Evolutionary conservation across 2,329 filamentous ascomycete species (phyloP).

Genomic region (Claviceps africana): DNA sequence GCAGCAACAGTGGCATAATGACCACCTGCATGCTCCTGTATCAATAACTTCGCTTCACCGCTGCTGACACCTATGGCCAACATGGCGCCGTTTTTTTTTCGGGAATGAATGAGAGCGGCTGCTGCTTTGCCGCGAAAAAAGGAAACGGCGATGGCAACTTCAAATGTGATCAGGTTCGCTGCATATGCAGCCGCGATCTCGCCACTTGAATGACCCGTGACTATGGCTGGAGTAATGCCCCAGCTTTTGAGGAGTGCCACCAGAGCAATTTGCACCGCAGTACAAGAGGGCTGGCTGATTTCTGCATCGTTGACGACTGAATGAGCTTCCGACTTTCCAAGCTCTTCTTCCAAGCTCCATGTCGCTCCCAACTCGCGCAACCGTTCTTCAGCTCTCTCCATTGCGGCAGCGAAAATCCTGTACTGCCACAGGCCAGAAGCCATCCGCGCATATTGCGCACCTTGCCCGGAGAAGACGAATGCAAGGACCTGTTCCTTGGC

Average conservation of each 20-base stretch:
- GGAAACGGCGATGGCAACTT: constrained; percentile 8
- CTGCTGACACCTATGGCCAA: constrained; percentile 14
- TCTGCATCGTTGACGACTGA: constrained; percentile 7
- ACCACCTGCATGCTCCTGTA: constrained; percentile 2
- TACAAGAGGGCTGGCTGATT: constrained; percentile 21
- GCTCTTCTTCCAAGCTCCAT: constrained; percentile 16
- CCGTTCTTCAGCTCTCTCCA: constrained; percentile 10
- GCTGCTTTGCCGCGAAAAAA: constrained; percentile 10
- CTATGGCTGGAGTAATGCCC: constrained; percentile 12
- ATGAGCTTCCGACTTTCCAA: constrained; percentile 7
- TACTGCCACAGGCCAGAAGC: constrained; percentile 1
- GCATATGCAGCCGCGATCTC: constrained; percentile 22
- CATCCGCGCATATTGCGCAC: constrained; percentile 16
- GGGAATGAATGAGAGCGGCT: constrained; percentile 1
- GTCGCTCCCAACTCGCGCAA: constrained; percentile 9
- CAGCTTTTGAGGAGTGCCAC: constrained; percentile 17
- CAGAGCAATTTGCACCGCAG: constrained; percentile 24
- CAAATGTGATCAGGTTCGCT: constrained; percentile 13
- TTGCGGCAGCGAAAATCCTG: constrained; percentile 6
- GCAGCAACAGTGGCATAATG: constrained; percentile 12
- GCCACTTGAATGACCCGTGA: constrained; percentile 20
- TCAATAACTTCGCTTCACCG: constrained; percentile 1
- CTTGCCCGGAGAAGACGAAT: constrained; percentile 22
- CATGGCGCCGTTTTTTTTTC: constrained; percentile 11
- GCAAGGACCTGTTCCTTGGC: neutral